Conservation (phyloP, 2,329 filamentous ascomycete species). For the Monosporascus sp. region DNA sequence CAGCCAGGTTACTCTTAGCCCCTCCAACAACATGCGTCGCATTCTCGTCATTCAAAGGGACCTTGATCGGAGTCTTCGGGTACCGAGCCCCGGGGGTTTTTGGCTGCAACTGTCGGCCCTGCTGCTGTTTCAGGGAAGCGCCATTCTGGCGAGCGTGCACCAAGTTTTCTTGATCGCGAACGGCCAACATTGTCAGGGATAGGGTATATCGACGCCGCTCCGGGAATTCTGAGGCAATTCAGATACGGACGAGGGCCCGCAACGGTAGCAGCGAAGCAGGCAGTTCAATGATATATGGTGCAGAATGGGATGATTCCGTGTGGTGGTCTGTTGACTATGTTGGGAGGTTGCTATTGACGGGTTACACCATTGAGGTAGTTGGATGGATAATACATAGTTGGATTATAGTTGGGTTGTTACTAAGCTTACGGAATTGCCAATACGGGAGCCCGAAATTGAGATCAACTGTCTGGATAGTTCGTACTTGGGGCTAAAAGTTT, state of each 20-base stretch:
- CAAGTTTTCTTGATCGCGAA: conserved; percentile 83
- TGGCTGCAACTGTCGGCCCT: conserved; percentile 45
- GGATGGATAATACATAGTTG: too few species aligned
- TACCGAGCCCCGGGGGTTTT: conserved; percentile 75
- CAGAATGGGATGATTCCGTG: too few species aligned
- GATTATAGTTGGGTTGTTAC: too few species aligned
- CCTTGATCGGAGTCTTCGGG: conserved; percentile 77
- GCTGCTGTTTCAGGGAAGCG: conserved; percentile 66
- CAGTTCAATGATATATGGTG: too few species aligned
- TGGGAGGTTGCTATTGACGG: too few species aligned
- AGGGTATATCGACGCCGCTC: too few species aligned
- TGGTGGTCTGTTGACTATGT: too few species aligned
- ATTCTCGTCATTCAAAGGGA: conserved; percentile 82
- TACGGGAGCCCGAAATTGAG: too few species aligned
- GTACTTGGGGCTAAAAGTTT: neutral
- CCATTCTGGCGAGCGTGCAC: conserved; percentile 68
- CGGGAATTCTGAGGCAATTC: conserved; percentile 16
- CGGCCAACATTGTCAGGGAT: conserved; percentile 58
- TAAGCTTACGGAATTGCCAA: too few species aligned
- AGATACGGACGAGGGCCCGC: neutral
- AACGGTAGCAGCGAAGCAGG: too few species aligned
- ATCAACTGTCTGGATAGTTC: too few species aligned
- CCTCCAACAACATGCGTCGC: conserved; percentile 50
- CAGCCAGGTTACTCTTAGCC: conserved; percentile 54
- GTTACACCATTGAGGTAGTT: too few species aligned